phyloP scores from a whole-genome alignment of 768 basidiomycete genomes.

The Suillus brevipes region DNA sequence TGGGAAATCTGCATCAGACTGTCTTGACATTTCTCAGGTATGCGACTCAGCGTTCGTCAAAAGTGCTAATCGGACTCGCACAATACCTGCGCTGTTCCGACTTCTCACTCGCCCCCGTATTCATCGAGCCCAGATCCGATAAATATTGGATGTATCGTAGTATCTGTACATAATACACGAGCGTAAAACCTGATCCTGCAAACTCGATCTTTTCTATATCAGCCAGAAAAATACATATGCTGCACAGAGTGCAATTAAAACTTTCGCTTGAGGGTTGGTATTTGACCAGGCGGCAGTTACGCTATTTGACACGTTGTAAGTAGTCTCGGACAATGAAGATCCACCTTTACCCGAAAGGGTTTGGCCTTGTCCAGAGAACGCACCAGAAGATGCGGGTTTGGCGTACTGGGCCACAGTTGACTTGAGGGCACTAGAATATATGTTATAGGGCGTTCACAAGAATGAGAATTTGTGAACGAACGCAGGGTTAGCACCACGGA shows the following conservation, averaged over 20 bases:
- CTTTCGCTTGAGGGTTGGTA: conserved; percentile 67
- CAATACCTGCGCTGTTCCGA: not conserved
- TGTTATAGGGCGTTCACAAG: conserved; percentile 7
- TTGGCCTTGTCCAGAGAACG: conserved; percentile 74
- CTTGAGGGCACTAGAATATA: conserved; percentile 54
- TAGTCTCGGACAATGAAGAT: conserved; percentile 36
- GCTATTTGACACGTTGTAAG: conserved; percentile 34
- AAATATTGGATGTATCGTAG: not conserved
- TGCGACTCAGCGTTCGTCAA: not conserved
- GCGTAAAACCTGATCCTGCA: not conserved
- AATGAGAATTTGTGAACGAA: conserved; percentile 34
- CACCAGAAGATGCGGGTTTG: conserved; percentile 36
- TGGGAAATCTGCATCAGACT: not conserved
- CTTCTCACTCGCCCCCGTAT: not conserved
- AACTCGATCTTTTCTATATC: conserved; percentile 20
- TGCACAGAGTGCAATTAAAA: conserved; percentile 60
- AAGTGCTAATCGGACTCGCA: not conserved
- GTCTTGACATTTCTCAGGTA: not conserved
- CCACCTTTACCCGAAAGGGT: conserved; percentile 54
- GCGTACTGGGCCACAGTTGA: conserved; percentile 56
- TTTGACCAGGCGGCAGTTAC: conserved; percentile 42
- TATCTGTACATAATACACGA: not conserved
- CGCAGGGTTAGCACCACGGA: conserved; percentile 70
- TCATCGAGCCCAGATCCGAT: not conserved
- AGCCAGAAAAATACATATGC: conserved; percentile 62